Evolutionary conservation across 2,329 filamentous ascomycete genomes (phyloP).

Genomic region (Fusarium bactridioides): DNA sequence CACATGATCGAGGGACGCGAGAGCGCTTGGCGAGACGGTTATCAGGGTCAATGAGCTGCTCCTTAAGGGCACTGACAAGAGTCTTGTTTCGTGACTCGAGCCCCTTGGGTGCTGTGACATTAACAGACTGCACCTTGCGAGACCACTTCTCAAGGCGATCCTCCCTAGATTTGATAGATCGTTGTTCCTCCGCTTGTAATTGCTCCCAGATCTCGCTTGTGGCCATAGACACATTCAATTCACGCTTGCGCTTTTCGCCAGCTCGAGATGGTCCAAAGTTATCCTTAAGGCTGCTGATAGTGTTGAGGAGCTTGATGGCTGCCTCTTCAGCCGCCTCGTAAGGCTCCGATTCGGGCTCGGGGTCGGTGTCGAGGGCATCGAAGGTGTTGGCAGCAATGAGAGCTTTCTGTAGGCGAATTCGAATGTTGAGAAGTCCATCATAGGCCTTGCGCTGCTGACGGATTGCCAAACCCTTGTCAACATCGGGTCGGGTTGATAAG

Average conservation of each 20-base stretch:
- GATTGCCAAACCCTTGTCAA: constrained; percentile 85
- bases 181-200: constrained; percentile 71
- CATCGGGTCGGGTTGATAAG: constrained; percentile 60
- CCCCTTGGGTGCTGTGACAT: constrained; percentile 38
- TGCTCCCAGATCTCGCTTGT: constrained; percentile 75
- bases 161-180: constrained; percentile 68
- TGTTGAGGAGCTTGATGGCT: constrained; percentile 84
- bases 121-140: constrained; percentile 67
- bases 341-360: constrained; percentile 55
- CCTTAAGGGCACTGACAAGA: constrained; percentile 72
- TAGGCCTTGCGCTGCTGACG: constrained; percentile 86
- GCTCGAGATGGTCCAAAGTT: constrained; percentile 62
- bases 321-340: constrained; percentile 85
- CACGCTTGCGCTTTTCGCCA: constrained; percentile 69
- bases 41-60: constrained; percentile 72
- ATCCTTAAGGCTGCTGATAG: constrained; percentile 74
- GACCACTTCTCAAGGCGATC: constrained; percentile 91
- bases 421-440: constrained; percentile 85
- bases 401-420: constrained; percentile 93
- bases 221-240: constrained; percentile 62
- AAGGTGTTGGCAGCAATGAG: constrained; percentile 84
- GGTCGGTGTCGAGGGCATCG: constrained; percentile 52
- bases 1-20: constrained; percentile 77
- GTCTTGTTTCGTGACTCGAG: constrained; percentile 46
- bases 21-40: constrained; percentile 72